Conservation (phyloP, 768 basidiomycete genomes). For the Russula ochroleuca region DNA sequence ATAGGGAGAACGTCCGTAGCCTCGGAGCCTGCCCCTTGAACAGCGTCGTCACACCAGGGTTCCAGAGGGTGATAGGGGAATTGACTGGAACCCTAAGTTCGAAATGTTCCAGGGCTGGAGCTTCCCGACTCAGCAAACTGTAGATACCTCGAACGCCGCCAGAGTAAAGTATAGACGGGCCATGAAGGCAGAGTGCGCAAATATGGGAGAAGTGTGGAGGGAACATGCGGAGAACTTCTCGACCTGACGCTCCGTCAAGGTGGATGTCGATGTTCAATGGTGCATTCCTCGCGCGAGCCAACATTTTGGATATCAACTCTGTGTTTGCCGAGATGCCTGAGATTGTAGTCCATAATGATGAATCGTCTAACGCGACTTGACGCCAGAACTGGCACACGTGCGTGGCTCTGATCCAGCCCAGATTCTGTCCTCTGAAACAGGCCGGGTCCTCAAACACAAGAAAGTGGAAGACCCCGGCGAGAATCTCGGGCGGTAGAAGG, state of each 20-base stretch:
- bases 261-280: not conserved
- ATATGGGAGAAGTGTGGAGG: slow-evolving; percentile 1
- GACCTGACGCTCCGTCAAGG: too few relatives aligned
- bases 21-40: slow-evolving; percentile 3
- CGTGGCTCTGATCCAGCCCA: slow-evolving; percentile 5
- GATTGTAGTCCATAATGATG: slow-evolving; percentile 13
- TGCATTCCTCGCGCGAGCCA: slow-evolving; percentile 4
- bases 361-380: slow-evolving; percentile 12
- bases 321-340: not conserved
- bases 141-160: not conserved
- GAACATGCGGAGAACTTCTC: not conserved
- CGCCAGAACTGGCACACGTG: slow-evolving; percentile 26
- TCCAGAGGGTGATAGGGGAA: not conserved
- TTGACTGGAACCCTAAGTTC: not conserved
- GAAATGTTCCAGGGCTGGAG: slow-evolving; percentile 11
- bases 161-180: not conserved
- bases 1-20: slow-evolving; percentile 4
- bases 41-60: not conserved
- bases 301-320: slow-evolving; percentile 2
- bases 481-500: slow-evolving; percentile 20
- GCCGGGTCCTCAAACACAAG: not conserved
- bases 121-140: not conserved
- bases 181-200: slow-evolving; percentile 6
- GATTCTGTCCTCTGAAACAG: too few relatives aligned
- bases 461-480: slow-evolving; percentile 13